Conservation (phyloP, 129 eudicot species). For the Deinandra increscens region DNA sequence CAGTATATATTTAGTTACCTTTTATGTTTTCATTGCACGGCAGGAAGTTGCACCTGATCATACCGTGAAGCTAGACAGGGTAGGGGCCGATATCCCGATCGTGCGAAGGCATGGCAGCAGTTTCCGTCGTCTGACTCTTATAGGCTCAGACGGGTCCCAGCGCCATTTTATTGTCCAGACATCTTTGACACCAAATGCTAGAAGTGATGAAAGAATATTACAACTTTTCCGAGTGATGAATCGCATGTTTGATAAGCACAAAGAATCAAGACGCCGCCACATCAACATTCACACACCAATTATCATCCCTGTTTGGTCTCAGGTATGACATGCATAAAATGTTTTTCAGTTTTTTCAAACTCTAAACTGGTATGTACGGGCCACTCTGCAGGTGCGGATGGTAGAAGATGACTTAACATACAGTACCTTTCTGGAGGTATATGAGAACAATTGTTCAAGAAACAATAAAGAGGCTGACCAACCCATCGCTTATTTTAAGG, state of each 20-base stretch:
- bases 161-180: constrained; percentile 99
- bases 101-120: constrained; percentile 99
- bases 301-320: constrained; percentile 99
- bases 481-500: constrained; percentile 90
- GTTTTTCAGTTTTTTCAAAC: background rate
- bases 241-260: constrained; percentile 96
- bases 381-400: constrained; percentile 73
- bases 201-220: constrained; percentile 93
- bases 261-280: constrained; percentile 95
- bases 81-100: constrained; percentile 92
- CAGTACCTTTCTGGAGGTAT: constrained; percentile 98
- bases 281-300: constrained; percentile 96
- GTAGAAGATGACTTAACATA: constrained; percentile 97
- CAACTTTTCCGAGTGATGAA: constrained; percentile 99
- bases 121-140: constrained; percentile 88
- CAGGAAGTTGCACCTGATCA: constrained; percentile 99
- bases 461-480: constrained; percentile 88
- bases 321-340: constrained; percentile 43
- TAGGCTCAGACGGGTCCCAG: constrained; percentile 98
- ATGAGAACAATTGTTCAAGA: constrained; percentile 97
- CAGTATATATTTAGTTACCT: background rate
- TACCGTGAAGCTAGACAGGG: constrained; percentile 93
- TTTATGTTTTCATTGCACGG: background rate
- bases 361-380: constrained; percentile 19
- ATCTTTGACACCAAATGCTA: constrained; percentile 94